These are phyloP conservation scores for Aphanocladium album DNA, from an alignment of 2,329 filamentous ascomycete genomes.

Conservation along the genomic window DNA sequence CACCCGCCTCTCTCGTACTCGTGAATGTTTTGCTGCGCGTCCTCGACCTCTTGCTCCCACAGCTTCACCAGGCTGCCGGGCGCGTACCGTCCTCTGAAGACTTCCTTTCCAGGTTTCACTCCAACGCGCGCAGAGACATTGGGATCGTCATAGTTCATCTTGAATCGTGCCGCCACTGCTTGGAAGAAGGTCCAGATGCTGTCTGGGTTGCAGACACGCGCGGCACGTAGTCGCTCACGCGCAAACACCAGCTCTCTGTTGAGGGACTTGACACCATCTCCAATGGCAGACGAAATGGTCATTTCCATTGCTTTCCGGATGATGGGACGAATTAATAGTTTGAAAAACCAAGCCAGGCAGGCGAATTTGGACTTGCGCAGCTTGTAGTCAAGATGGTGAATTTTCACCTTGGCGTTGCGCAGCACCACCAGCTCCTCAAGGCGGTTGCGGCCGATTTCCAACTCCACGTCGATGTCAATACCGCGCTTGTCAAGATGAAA, in stretches of 20 bases:
- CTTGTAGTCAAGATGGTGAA: slow-evolving; percentile 82
- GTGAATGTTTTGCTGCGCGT: slow-evolving; percentile 68
- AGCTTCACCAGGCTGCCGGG: slow-evolving; percentile 84
- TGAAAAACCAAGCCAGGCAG: slow-evolving; percentile 75
- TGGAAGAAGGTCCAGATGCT: slow-evolving; percentile 78
- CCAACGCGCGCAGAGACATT: slow-evolving; percentile 73
- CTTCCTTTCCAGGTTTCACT: slow-evolving; percentile 50
- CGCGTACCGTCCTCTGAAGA: slow-evolving; percentile 82
- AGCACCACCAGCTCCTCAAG: slow-evolving; percentile 79
- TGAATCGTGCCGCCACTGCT: slow-evolving; percentile 72
- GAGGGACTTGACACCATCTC: slow-evolving; percentile 61
- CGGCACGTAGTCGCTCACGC: slow-evolving; percentile 78
- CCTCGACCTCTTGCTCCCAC: slow-evolving; percentile 76
- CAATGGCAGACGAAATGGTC: slow-evolving; percentile 68
- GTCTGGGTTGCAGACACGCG: slow-evolving; percentile 71
- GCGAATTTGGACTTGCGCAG: slow-evolving; percentile 70
- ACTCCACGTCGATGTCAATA: slow-evolving; percentile 77
- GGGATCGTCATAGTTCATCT: slow-evolving; percentile 60
- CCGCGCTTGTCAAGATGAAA: slow-evolving; percentile 83
- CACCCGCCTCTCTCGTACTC: slow-evolving; percentile 69
- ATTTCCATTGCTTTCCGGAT: slow-evolving; percentile 74
- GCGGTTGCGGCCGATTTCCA: slow-evolving; percentile 73
- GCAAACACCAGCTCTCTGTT: slow-evolving; percentile 87
- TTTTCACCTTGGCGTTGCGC: slow-evolving; percentile 68
- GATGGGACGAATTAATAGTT: slow-evolving; percentile 76